Percentiles rank a stretch among this genome's conserved stretches.
Conservation (phyloP, 208 protist genomes). For the Trichomonas tenax region DNA sequence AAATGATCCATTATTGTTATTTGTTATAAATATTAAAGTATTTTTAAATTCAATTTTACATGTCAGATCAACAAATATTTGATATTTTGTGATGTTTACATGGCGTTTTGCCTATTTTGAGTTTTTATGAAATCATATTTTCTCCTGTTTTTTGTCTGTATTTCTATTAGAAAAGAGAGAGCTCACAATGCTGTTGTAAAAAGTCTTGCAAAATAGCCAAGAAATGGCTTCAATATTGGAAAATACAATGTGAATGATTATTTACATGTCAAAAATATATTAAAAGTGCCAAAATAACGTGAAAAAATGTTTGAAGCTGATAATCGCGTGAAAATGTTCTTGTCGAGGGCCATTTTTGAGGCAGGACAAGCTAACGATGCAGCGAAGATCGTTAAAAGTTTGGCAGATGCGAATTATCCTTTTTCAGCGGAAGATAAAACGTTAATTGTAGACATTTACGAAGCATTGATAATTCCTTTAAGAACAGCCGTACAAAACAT, state of each 20-base stretch:
- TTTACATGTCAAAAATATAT: too few species aligned
- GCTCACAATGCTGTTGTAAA: too few species aligned
- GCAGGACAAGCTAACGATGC: not conserved
- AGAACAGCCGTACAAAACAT: not conserved
- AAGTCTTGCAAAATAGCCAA: too few species aligned
- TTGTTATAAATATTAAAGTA: not conserved
- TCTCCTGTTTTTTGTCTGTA: too few species aligned
- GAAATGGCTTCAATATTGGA: too few species aligned
- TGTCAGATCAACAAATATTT: not conserved
- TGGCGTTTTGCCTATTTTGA: too few species aligned
- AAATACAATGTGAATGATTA: too few species aligned
- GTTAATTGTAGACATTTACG: not conserved
- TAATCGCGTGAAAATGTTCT: not conserved
- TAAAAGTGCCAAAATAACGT: too few species aligned
- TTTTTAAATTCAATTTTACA: not conserved
- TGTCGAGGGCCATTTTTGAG: not conserved
- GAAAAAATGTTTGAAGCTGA: slow-evolving; percentile 9
- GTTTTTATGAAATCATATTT: too few species aligned
- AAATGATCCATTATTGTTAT: not conserved
- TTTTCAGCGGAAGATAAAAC: not conserved
- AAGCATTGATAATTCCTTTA: not conserved
- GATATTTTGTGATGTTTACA: too few species aligned
- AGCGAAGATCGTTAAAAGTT: not conserved
- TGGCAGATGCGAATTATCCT: not conserved
- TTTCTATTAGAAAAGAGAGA: too few species aligned